Evolutionary conservation across 2,329 filamentous ascomycete species (phyloP), one percentile per base, ranked within the genome.

Genomic region (Sclerotinia glacialis): DNA sequence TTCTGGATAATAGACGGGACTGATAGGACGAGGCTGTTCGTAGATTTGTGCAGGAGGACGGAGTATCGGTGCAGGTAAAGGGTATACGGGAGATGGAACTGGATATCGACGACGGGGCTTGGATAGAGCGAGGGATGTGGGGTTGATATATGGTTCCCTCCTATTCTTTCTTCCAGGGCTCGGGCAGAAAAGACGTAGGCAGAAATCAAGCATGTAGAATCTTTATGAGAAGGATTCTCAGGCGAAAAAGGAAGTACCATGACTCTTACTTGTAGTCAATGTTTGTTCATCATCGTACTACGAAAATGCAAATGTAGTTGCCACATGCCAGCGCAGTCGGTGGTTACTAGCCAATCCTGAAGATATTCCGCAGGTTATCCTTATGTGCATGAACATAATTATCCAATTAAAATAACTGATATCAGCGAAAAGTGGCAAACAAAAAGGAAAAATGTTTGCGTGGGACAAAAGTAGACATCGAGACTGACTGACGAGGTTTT

Each of bases 171-270:
- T 61, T 44, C 64, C 54, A n/a, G 64, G 55, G 14, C 44, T 50
- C 8, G 64, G 54, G 8, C 64, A 65, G 14, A 65, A 59, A 9
- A 65, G 44, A 34, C 58, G 23, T 3, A 65, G 55, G 40, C 64
- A 65, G 34, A 52, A 65, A 31, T 60, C 55, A 42, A 65, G 64
- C 64, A 65, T 65, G 6, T 34, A 52, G 53, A 14, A 56, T 23
- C 21, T 5, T 28, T 40, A 3, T 5, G 54, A 40, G 28, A 34
- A 31, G 14, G 16, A 49, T n/a, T 18, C 23, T 59, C n/a, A 11
- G 18, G 3, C 16, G 7, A 5, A 16, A 42, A 54, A 11, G 2
- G 3, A 21, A 53, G 31, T 16, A 42, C 4, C 12, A 7, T 37
- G 44, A 23, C 28, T 16, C 44, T 62, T 53, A 42, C 34, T 62